Conservation (phyloP, 2,329 filamentous ascomycete species). For the Phialophora tarda region DNA sequence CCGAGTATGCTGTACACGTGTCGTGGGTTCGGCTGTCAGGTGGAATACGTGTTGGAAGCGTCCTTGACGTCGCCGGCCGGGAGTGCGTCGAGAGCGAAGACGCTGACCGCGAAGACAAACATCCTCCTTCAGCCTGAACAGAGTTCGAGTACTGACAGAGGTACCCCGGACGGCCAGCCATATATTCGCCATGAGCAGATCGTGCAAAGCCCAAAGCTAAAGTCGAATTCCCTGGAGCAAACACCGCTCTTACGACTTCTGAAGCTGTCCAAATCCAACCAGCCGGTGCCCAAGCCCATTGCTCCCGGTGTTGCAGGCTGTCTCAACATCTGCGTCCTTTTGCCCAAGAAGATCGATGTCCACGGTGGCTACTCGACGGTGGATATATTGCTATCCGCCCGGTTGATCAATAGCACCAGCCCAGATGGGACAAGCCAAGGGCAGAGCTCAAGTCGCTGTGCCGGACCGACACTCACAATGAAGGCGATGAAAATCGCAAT, state of each 20-base stretch:
- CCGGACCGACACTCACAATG: background rate
- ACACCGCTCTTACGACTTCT: constrained; percentile 7
- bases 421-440: background rate
- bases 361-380: constrained; percentile 8
- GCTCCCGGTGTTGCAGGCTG: background rate
- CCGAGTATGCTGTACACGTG: constrained; percentile 15
- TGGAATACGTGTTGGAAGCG: constrained; percentile 16
- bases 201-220: background rate
- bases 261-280: constrained; percentile 2
- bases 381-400: constrained; percentile 3
- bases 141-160: background rate
- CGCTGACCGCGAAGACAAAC: background rate
- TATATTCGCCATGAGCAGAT: constrained; percentile 1
- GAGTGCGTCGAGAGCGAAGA: background rate
- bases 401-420: background rate
- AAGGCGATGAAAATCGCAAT: constrained; percentile 9
- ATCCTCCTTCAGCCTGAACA: constrained; percentile 8
- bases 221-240: background rate
- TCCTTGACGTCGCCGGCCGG: constrained; percentile 1
- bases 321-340: constrained; percentile 5
- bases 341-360: constrained; percentile 9
- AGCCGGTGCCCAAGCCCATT: background rate
- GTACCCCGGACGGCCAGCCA: background rate
- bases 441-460: background rate
- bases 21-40: constrained; percentile 3